Conservation (phyloP, 2,329 filamentous ascomycete species). For the Thielaviopsis musarum region DNA sequence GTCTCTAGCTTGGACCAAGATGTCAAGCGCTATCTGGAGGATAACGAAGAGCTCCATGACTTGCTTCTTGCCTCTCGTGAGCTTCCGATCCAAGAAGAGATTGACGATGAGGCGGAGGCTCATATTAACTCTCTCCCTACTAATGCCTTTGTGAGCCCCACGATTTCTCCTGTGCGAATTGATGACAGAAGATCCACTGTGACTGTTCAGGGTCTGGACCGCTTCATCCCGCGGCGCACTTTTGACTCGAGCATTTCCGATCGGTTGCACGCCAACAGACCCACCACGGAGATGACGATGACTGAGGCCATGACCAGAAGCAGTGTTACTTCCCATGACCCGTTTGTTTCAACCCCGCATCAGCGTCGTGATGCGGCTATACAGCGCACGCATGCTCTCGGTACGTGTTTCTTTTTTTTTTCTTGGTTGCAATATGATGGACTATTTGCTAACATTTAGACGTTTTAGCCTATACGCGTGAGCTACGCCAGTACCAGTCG, state of each 20-base stretch:
- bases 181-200: neutral
- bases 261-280: constrained; percentile 1
- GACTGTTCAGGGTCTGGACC: constrained; percentile 3
- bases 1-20: neutral
- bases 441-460: neutral
- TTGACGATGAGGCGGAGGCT: neutral
- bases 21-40: neutral
- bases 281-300: neutral
- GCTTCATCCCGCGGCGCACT: constrained; percentile 8
- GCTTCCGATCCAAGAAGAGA: neutral
- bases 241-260: constrained; percentile 1
- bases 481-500: neutral
- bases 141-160: too few relatives aligned
- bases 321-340: constrained; percentile 4
- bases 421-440: too few relatives aligned
- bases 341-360: constrained; percentile 6
- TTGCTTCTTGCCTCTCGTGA: neutral
- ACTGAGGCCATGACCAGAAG: constrained; percentile 2
- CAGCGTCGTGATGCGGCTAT: constrained; percentile 2
- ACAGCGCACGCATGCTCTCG: constrained; percentile 2
- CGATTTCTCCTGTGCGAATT: neutral
- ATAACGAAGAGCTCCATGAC: neutral
- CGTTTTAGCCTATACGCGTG: neutral
- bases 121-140: too few relatives aligned
- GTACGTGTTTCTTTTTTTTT: neutral